Percentiles rank a stretch among this genome's conserved stretches.
These are phyloP conservation scores for Phylloboletellus chloephorus DNA, from an alignment of 1,284 basidiomycete genomes.

Conservation along the genomic window DNA sequence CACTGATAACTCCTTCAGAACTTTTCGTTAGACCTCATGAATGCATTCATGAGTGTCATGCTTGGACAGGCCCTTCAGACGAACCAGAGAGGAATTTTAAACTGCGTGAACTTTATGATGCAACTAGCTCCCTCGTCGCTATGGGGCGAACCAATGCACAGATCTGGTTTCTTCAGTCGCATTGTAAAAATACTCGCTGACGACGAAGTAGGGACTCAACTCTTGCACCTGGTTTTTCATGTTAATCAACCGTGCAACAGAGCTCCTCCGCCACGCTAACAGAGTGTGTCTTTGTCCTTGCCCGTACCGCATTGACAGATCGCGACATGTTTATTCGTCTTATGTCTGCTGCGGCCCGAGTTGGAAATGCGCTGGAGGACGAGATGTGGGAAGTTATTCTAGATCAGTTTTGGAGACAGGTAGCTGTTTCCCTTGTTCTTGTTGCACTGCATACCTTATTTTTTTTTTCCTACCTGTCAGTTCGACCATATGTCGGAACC, in stretches of 20 bases:
- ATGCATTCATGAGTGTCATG: slow-evolving; percentile 47
- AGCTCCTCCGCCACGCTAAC: slow-evolving; percentile 50
- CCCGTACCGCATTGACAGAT: slow-evolving; percentile 63
- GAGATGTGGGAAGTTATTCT: slow-evolving; percentile 60
- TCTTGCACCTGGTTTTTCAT: slow-evolving; percentile 5
- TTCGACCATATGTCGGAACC: slow-evolving; percentile 84
- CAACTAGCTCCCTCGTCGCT: slow-evolving; percentile 55
- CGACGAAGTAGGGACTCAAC: slow-evolving; percentile 48
- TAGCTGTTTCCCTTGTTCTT: slow-evolving; percentile 28
- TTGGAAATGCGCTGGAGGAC: slow-evolving; percentile 44
- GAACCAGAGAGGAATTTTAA: slow-evolving; percentile 57
- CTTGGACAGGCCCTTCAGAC: slow-evolving; percentile 42
- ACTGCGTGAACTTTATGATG: slow-evolving; percentile 49
- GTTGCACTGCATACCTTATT: not conserved
- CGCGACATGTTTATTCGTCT: slow-evolving; percentile 60
- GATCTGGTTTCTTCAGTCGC: slow-evolving; percentile 61
- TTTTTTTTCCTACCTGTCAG: slow-evolving; percentile 35
- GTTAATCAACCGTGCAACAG: slow-evolving; percentile 33
- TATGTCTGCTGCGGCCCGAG: slow-evolving; percentile 52
- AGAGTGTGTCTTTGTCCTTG: slow-evolving; percentile 62
- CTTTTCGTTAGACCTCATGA: slow-evolving; percentile 50
- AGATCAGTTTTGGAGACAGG: slow-evolving; percentile 78
- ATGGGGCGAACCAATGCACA: slow-evolving; percentile 69
- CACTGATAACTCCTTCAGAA: slow-evolving; percentile 34
- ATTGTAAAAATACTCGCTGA: slow-evolving; percentile 54